A percentile compares a stretch with the other conserved stretches of the same genome.
Conservation (phyloP, 1,284 basidiomycete species). For the Megacollybia platyphylla region DNA sequence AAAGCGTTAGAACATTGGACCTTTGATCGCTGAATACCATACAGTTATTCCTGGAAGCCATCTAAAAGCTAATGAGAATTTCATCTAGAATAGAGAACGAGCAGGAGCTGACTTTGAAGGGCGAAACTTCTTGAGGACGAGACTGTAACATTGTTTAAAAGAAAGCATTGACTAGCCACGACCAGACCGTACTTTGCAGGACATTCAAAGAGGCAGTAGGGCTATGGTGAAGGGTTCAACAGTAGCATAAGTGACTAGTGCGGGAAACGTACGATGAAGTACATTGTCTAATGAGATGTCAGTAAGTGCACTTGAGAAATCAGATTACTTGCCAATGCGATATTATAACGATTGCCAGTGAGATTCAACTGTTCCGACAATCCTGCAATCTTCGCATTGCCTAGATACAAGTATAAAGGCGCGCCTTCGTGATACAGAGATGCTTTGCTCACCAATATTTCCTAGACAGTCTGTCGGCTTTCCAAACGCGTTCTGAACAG, state of each 20-base stretch:
- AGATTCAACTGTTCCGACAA: constrained; percentile 37
- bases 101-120: constrained; percentile 28
- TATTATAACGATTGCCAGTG: constrained; percentile 48
- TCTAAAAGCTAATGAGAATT: constrained; percentile 9
- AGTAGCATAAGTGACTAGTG: constrained; percentile 1
- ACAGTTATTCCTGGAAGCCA: constrained; percentile 39
- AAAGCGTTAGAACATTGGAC: neutral
- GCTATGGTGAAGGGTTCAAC: constrained; percentile 18
- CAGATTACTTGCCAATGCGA: constrained; percentile 36
- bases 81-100: neutral
- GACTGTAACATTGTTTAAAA: constrained; percentile 16
- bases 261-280: constrained; percentile 36
- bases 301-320: neutral
- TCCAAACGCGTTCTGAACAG: neutral
- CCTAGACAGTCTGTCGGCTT: constrained; percentile 17
- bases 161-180: neutral
- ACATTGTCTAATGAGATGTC: constrained; percentile 39
- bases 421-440: neutral
- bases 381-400: constrained; percentile 57
- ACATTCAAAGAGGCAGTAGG: constrained; percentile 50
- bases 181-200: constrained; percentile 35
- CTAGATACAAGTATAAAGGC: constrained; percentile 15
- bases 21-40: constrained; percentile 4
- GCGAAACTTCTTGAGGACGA: constrained; percentile 35
- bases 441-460: constrained; percentile 34